A percentile compares a stretch with the other conserved stretches of the same genome.
These are phyloP conservation scores for Cucumis cinereus DNA, from an alignment of 306 rosid genomes.

Conservation along the genomic window DNA sequence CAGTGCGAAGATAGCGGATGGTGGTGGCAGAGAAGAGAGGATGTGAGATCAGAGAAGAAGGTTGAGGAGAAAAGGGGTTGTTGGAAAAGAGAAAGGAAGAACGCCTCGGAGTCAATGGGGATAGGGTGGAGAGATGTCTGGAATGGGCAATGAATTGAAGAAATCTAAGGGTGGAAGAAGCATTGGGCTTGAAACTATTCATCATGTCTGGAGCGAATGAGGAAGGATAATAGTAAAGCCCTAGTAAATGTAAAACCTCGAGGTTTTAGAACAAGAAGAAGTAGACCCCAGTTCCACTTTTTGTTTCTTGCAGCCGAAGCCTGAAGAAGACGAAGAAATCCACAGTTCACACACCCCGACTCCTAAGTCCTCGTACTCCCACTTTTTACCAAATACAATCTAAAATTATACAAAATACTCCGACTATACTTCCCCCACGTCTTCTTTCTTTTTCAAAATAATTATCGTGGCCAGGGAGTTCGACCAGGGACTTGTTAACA, in stretches of 20 bases:
- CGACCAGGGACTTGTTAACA: too few species aligned
- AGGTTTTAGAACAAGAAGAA: neutral
- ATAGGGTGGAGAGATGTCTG: slow-evolving; percentile 23
- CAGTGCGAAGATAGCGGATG: slow-evolving; percentile 42
- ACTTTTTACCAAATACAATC: too few species aligned
- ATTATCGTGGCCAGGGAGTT: too few species aligned
- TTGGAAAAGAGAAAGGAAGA: slow-evolving; percentile 13
- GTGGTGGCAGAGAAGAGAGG: slow-evolving; percentile 16
- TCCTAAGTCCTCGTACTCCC: too few species aligned
- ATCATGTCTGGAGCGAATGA: slow-evolving; percentile 7
- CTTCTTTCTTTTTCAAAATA: too few species aligned
- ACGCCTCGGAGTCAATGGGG: slow-evolving; percentile 20
- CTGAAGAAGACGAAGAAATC: neutral
- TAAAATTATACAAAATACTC: too few species aligned
- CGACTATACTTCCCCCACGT: too few species aligned
- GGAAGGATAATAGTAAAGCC: neutral
- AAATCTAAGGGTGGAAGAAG: slow-evolving; percentile 26
- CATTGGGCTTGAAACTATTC: slow-evolving; percentile 25
- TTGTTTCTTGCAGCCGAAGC: neutral
- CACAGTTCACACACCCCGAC: too few species aligned
- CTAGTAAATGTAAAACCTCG: neutral
- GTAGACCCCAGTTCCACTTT: neutral
- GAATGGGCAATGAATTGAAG: slow-evolving; percentile 24
- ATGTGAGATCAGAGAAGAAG: neutral
- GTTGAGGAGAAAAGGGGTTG: neutral